A percentile compares a stretch with the other conserved stretches of the same genome.
These are phyloP conservation scores for Euryodendron excelsum DNA, from an alignment of 148 eudicot species.

Conservation along the genomic window DNA sequence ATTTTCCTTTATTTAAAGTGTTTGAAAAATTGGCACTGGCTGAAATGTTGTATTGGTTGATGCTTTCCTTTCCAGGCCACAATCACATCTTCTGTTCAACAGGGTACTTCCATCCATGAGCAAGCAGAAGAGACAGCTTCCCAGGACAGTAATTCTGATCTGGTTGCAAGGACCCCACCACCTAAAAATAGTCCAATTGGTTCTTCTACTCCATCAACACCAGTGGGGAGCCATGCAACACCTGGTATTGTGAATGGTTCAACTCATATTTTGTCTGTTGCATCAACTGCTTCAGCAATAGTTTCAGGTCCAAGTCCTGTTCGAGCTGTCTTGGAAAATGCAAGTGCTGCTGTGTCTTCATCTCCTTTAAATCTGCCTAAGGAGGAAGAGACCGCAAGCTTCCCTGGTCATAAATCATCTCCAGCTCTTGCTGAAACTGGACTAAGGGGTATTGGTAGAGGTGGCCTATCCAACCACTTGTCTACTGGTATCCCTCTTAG, in stretches of 20 bases:
- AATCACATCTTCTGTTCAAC: conserved; percentile 47
- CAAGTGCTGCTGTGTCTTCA: conserved; percentile 39
- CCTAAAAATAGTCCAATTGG: conserved; percentile 56
- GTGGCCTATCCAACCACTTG: conserved; percentile 54
- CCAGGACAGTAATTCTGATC: conserved; percentile 59
- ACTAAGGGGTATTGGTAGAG: conserved; percentile 61
- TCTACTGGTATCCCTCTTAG: conserved; percentile 42
- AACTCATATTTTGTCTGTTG: conserved; percentile 26
- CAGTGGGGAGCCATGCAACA: conserved; percentile 46
- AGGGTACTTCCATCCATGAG: conserved; percentile 51
- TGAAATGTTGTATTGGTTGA: conserved; percentile 8
- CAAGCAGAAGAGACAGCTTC: conserved; percentile 63
- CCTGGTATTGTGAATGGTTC: conserved; percentile 31
- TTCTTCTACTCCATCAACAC: conserved; percentile 57
- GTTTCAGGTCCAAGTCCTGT: conserved; percentile 36
- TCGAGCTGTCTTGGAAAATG: conserved; percentile 41
- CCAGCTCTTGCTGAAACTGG: conserved; percentile 62
- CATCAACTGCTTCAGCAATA: conserved; percentile 41
- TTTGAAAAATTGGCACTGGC: not conserved
- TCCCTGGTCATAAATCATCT: conserved; percentile 69
- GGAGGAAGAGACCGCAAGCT: conserved; percentile 61
- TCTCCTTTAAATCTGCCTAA: conserved; percentile 52
- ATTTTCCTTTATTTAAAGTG: not conserved
- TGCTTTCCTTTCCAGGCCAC: conserved; percentile 46
- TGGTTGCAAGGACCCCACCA: conserved; percentile 62